phyloP scores from a whole-genome alignment of 116 monocot species.

The Cymodocea nodosa region DNA sequence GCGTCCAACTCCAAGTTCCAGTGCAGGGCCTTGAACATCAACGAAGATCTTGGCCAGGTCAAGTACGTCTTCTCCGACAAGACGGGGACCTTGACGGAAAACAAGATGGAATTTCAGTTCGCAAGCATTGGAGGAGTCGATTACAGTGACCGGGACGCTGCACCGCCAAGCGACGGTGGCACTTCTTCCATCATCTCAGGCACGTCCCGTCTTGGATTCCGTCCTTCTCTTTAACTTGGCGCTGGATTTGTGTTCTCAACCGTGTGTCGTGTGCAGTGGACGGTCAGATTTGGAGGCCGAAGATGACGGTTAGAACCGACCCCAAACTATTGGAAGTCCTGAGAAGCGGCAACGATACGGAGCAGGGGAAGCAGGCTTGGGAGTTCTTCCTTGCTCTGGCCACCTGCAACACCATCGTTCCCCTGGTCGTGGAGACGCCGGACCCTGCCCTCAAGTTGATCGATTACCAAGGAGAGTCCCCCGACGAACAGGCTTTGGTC shows the following conservation, averaged over 20 bases:
- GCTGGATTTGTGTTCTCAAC: background rate
- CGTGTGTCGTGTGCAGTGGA: slow-evolving; percentile 22
- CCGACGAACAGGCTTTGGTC: slow-evolving; percentile 84
- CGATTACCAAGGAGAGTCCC: slow-evolving; percentile 94
- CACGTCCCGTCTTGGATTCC: slow-evolving; percentile 2
- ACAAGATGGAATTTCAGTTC: slow-evolving; percentile 87
- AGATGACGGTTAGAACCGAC: slow-evolving; percentile 50
- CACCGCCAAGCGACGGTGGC: background rate
- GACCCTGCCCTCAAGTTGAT: slow-evolving; percentile 27
- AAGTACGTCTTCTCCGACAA: slow-evolving; percentile 92
- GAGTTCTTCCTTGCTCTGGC: slow-evolving; percentile 68
- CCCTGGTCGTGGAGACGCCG: slow-evolving; percentile 37
- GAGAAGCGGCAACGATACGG: slow-evolving; percentile 18
- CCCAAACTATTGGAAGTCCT: slow-evolving; percentile 33
- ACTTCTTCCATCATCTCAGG: slow-evolving; percentile 27
- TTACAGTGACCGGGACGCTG: slow-evolving; percentile 22
- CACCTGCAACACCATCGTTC: slow-evolving; percentile 88
- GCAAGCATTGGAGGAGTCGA: slow-evolving; percentile 46
- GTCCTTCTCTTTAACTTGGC: background rate
- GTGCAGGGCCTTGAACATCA: slow-evolving; percentile 86
- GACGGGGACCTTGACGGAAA: slow-evolving; percentile 91
- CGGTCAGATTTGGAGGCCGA: slow-evolving; percentile 43
- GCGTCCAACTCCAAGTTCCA: slow-evolving; percentile 38
- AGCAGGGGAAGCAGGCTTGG: slow-evolving; percentile 20
- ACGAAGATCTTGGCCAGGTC: slow-evolving; percentile 93